phyloP scores from a whole-genome alignment of 108 stramenopile species.

The Fistulifera solaris region DNA sequence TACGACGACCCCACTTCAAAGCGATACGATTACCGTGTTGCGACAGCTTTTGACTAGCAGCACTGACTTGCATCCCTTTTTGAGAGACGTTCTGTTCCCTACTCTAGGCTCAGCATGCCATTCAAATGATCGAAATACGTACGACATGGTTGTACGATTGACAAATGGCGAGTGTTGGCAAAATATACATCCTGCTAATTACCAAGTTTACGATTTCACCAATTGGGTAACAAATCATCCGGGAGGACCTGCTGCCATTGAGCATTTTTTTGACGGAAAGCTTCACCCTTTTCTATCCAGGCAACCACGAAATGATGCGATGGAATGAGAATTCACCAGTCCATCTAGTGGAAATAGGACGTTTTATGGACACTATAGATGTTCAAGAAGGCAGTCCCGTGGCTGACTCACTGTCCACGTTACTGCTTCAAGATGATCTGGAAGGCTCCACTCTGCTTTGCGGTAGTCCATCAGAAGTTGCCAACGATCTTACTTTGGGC shows the following conservation, averaged over 20 bases:
- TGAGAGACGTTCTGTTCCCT: too few species aligned
- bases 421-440: too few species aligned
- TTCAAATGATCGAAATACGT: neutral
- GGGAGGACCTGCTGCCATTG: conserved; percentile 10
- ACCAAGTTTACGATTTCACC: conserved; percentile 51
- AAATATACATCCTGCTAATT: conserved; percentile 42
- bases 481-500: conserved; percentile 35
- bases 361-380: conserved; percentile 5
- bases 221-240: conserved; percentile 29
- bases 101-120: neutral
- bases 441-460: conserved; percentile 22
- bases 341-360: conserved; percentile 2
- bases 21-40: too few species aligned
- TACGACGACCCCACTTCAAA: too few species aligned
- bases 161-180: conserved; percentile 18
- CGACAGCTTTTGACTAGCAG: too few species aligned
- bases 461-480: conserved; percentile 41
- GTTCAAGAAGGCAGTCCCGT: conserved; percentile 9
- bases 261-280: neutral
- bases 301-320: conserved; percentile 13
- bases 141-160: conserved; percentile 6
- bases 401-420: too few species aligned
- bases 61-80: too few species aligned
- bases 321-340: conserved; percentile 7
- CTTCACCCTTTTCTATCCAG: conserved; percentile 8